A percentile compares a stretch with the other conserved stretches of the same genome.
Evolutionary conservation across 495 filamentous ascomycete species (phyloP).

Genomic region (Pyronema domesticum): DNA sequence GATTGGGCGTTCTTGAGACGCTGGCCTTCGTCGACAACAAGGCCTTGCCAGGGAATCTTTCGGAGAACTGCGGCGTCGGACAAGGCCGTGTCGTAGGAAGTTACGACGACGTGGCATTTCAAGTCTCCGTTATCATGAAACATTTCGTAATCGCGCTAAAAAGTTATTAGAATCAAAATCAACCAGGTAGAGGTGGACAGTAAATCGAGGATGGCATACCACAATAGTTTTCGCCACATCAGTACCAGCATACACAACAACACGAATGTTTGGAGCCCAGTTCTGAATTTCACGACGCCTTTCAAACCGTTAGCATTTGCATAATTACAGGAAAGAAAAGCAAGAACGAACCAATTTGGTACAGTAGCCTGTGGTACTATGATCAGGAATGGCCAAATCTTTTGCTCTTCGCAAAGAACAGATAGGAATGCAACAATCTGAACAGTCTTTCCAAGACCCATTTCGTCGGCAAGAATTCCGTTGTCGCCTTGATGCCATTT

Average conservation of each 20-base stretch:
- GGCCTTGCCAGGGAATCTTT: slow-evolving; percentile 59
- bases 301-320: neutral
- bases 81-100: slow-evolving; percentile 75
- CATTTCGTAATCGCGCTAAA: slow-evolving; percentile 51
- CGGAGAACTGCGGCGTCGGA: slow-evolving; percentile 50
- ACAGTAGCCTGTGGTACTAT: slow-evolving; percentile 90
- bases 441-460: slow-evolving; percentile 97
- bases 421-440: slow-evolving; percentile 76
- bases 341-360: slow-evolving; percentile 54
- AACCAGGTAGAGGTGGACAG: neutral
- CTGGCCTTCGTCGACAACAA: slow-evolving; percentile 93
- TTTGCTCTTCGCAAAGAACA: slow-evolving; percentile 57
- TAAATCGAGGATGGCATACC: slow-evolving; percentile 12
- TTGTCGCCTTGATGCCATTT: slow-evolving; percentile 67
- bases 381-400: slow-evolving; percentile 80
- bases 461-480: slow-evolving; percentile 93
- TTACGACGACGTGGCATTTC: slow-evolving; percentile 79
- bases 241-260: slow-evolving; percentile 80
- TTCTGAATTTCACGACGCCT: slow-evolving; percentile 74
- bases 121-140: slow-evolving; percentile 46
- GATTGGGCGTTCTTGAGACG: slow-evolving; percentile 86
- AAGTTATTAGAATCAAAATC: neutral
- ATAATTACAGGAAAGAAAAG: neutral
- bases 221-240: slow-evolving; percentile 46
- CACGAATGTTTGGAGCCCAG: slow-evolving; percentile 72